These are phyloP conservation scores for Phytophthora kernoviae DNA, from an alignment of 352 stramenopile genomes.

Conservation along the genomic window DNA sequence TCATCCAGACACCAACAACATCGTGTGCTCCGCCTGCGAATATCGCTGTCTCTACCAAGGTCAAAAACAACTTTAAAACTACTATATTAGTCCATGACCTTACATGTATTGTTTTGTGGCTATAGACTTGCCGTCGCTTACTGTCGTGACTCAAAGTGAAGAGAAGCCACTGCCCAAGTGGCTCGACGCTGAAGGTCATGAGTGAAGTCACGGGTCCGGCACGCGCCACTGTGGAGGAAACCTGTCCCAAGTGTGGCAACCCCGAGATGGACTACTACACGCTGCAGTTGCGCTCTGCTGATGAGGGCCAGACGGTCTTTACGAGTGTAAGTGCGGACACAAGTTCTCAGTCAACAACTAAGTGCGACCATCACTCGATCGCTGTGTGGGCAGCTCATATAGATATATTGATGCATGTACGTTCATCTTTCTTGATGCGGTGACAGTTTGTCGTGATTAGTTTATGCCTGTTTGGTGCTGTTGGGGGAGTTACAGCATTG, in stretches of 20 bases:
- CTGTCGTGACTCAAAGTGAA: conserved; percentile 76
- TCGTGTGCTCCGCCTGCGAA: conserved; percentile 85
- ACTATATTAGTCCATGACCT: too few species aligned
- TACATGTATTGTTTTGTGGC: not conserved
- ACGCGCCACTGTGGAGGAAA: conserved; percentile 97
- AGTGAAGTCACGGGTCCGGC: conserved; percentile 87
- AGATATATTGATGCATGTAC: conserved; percentile 45
- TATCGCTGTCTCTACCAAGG: conserved; percentile 87
- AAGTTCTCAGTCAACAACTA: conserved; percentile 92
- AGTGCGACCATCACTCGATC: conserved; percentile 2
- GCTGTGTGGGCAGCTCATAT: conserved; percentile 16
- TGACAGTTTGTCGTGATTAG: not conserved
- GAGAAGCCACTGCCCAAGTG: conserved; percentile 82
- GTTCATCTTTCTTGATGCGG: conserved; percentile 17
- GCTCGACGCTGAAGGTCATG: conserved; percentile 71
- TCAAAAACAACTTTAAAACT: conserved; percentile 12
- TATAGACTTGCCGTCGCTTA: conserved; percentile 82
- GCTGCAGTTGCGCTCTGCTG: conserved; percentile 97
- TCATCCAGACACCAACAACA: conserved; percentile 87
- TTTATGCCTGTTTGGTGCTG: conserved; percentile 16
- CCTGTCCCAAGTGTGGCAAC: conserved; percentile 97
- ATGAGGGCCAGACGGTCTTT: conserved; percentile 99
- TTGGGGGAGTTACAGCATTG: conserved; percentile 88
- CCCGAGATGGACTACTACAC: conserved; percentile 99
- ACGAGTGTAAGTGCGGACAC: conserved; percentile 98